These are phyloP conservation scores for Penicillium samsonianum DNA, from an alignment of 495 filamentous ascomycete species.

Conservation along the genomic window DNA sequence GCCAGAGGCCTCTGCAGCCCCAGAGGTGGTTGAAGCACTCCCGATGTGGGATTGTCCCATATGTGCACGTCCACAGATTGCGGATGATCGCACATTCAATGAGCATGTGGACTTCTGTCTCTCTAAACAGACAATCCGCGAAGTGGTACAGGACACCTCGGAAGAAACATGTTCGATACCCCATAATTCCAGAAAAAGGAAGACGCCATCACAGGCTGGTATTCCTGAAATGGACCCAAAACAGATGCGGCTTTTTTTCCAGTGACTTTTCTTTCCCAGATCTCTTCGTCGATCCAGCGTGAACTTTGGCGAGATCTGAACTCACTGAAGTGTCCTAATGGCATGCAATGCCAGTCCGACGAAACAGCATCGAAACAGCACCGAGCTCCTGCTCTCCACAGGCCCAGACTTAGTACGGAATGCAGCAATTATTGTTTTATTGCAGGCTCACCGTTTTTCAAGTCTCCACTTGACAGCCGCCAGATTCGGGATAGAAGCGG, in stretches of 20 bases:
- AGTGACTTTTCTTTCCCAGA: constrained; percentile 3
- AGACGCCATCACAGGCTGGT: constrained; percentile 20
- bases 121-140: constrained; percentile 79
- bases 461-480: constrained; percentile 11
- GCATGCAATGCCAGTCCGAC: neutral
- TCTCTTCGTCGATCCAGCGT: neutral
- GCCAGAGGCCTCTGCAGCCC: neutral
- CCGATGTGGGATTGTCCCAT: constrained; percentile 86
- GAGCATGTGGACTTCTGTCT: constrained; percentile 94
- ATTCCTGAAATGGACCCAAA: constrained; percentile 29
- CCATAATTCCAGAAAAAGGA: constrained; percentile 32
- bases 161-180: constrained; percentile 13
- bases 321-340: neutral
- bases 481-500: constrained; percentile 4
- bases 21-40: constrained; percentile 21
- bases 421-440: constrained; percentile 3
- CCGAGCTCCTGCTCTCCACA: neutral
- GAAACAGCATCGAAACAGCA: too few relatives aligned
- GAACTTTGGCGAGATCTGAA: neutral
- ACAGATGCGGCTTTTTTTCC: constrained; percentile 46
- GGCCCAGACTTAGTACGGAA: neutral
- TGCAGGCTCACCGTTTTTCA: constrained; percentile 10
- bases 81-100: constrained; percentile 82
- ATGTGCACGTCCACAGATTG: constrained; percentile 68
- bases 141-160: constrained; percentile 61